Conservation (phyloP, 176 grass and related monocot species). For the Puya raimondii region DNA sequence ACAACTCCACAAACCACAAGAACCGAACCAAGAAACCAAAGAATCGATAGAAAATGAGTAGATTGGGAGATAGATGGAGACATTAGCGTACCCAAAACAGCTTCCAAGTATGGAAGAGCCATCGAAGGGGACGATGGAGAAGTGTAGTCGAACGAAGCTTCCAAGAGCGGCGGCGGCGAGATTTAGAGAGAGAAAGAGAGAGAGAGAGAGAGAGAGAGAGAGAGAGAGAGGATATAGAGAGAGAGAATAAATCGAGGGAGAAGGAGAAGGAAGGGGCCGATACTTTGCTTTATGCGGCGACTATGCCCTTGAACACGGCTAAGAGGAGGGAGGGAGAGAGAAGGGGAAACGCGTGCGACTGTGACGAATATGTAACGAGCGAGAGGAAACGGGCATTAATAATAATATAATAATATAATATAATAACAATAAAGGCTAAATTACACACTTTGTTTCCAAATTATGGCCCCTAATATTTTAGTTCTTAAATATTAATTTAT, state of each 20-base stretch:
- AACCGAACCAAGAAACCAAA: background rate
- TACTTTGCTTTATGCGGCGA: too few species aligned
- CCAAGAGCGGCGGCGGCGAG: background rate
- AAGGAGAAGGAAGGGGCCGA: too few species aligned
- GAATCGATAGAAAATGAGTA: background rate
- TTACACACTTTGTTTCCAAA: too few species aligned
- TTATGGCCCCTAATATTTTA: too few species aligned
- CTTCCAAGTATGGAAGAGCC: background rate
- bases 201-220: background rate
- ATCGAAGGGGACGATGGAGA: background rate
- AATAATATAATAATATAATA: too few species aligned
- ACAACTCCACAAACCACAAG: background rate
- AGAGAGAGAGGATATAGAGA: conserved; percentile 1
- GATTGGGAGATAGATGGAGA: background rate
- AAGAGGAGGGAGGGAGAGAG: too few species aligned
- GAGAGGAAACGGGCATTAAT: too few species aligned
- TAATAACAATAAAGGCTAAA: too few species aligned
- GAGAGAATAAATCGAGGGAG: background rate
- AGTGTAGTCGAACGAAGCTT: background rate
- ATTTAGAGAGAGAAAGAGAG: conserved; percentile 3
- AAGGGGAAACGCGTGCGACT: too few species aligned
- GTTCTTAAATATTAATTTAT: too few species aligned
- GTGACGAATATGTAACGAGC: too few species aligned
- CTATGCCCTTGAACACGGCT: too few species aligned
- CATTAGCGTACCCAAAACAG: background rate